phyloP scores from a whole-genome alignment of 2,329 filamentous ascomycete genomes.

The Hypoxylon sp. region DNA sequence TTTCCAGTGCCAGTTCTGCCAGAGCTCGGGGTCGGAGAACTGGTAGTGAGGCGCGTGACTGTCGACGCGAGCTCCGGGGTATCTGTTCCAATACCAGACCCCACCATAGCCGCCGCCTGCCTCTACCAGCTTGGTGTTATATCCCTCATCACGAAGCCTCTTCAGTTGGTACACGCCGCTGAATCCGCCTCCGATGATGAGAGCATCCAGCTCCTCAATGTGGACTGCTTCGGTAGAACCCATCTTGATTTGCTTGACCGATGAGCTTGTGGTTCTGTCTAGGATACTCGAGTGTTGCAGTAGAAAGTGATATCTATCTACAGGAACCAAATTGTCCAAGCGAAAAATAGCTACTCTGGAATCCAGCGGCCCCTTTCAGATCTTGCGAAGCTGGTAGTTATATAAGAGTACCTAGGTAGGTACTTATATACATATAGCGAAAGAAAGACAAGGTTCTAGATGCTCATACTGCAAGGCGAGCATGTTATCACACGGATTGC shows the following conservation, averaged over 20 bases:
- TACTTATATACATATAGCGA: constrained; percentile 13
- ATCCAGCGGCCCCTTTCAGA: neutral
- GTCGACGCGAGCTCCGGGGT: constrained; percentile 55
- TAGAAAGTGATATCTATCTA: too few species aligned
- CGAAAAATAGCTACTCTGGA: too few species aligned
- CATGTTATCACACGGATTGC: constrained; percentile 1
- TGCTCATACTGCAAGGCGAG: neutral
- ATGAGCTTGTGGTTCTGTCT: too few species aligned
- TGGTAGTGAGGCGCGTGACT: constrained; percentile 46
- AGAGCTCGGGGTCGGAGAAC: constrained; percentile 50
- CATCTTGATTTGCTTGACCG: too few species aligned
- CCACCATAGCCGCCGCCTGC: constrained; percentile 51
- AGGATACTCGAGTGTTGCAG: too few species aligned
- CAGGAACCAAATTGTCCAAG: neutral
- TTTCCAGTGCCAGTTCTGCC: constrained; percentile 55
- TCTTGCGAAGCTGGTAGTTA: neutral
- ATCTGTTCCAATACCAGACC: constrained; percentile 56
- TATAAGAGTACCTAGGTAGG: neutral
- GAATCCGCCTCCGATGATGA: constrained; percentile 53
- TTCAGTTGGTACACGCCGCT: constrained; percentile 48
- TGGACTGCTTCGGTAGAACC: constrained; percentile 16
- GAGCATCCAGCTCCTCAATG: constrained; percentile 45
- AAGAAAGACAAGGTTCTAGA: constrained; percentile 1
- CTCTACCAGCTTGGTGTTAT: constrained; percentile 51
- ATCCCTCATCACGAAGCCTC: constrained; percentile 48